These are phyloP conservation scores for Podospora tetraspora DNA, from an alignment of 495 filamentous ascomycete species.

Conservation along the genomic window DNA sequence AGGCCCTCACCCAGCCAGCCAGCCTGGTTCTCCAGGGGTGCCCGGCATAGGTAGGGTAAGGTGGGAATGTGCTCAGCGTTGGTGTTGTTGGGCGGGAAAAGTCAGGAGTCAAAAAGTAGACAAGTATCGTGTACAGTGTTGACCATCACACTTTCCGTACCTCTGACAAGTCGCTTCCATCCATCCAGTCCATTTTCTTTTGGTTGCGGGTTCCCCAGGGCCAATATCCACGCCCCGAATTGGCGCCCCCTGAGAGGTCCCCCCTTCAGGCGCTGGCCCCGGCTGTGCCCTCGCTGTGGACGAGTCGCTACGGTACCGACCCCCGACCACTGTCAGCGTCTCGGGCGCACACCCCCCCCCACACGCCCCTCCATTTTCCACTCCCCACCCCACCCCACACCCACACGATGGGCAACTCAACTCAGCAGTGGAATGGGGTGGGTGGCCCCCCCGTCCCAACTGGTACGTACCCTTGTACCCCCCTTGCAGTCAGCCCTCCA, in stretches of 20 bases:
- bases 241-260: constrained; percentile 4
- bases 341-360: constrained; percentile 12
- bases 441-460: neutral
- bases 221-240: constrained; percentile 14
- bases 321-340: neutral
- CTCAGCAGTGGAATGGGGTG: neutral
- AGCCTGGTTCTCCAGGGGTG: neutral
- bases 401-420: neutral
- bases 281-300: constrained; percentile 17
- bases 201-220: neutral
- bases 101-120: neutral
- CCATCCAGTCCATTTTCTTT: constrained; percentile 15
- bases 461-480: constrained; percentile 1
- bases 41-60: neutral
- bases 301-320: constrained; percentile 29
- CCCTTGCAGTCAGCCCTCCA: constrained; percentile 24
- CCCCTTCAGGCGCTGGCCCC: constrained; percentile 17
- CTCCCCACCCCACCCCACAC: constrained; percentile 15
- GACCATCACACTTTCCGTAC: constrained; percentile 9
- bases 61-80: neutral
- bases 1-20: neutral
- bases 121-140: neutral
- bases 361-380: constrained; percentile 2
- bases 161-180: constrained; percentile 18
- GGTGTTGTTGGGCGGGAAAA: neutral